phyloP scores from a whole-genome alignment of 1,139 yeast genomes.

The Hyphopichia burtonii region DNA sequence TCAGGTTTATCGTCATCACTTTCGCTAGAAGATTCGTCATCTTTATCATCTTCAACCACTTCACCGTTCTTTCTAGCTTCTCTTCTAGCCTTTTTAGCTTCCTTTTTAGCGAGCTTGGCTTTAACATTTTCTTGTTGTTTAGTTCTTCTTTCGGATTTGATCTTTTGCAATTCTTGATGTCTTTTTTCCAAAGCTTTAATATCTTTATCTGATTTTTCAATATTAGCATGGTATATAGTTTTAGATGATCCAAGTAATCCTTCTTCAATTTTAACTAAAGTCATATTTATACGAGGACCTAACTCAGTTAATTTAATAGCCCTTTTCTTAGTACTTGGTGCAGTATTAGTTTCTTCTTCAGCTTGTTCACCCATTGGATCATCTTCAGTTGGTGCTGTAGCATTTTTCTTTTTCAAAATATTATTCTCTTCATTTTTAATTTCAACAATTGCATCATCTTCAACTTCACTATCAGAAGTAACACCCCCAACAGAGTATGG shows the following conservation, averaged over 20 bases:
- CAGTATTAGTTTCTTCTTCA: constrained; percentile 12
- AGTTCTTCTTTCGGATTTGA: constrained; percentile 71
- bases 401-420: constrained; percentile 11
- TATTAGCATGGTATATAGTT: constrained; percentile 75
- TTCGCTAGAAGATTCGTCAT: constrained; percentile 15
- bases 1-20: constrained; percentile 32
- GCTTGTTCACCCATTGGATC: constrained; percentile 9
- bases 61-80: constrained; percentile 53
- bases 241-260: constrained; percentile 76
- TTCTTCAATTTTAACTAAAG: constrained; percentile 85
- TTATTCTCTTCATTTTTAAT: constrained; percentile 46
- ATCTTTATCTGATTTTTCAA: constrained; percentile 64
- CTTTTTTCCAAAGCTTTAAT: constrained; percentile 59
- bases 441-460: constrained; percentile 86
- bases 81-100: constrained; percentile 71
- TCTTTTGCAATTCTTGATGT: constrained; percentile 60
- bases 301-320: constrained; percentile 92
- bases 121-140: constrained; percentile 79
- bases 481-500: constrained; percentile 77
- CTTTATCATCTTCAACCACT: constrained; percentile 21
- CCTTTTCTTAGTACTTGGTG: constrained; percentile 56
- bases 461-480: constrained; percentile 92
- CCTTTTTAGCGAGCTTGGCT: constrained; percentile 71
- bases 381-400: constrained; percentile 11
- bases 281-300: constrained; percentile 85